Evolutionary conservation across 23 red algal species (phyloP).

Genomic region (Gracilaria domingensis): DNA sequence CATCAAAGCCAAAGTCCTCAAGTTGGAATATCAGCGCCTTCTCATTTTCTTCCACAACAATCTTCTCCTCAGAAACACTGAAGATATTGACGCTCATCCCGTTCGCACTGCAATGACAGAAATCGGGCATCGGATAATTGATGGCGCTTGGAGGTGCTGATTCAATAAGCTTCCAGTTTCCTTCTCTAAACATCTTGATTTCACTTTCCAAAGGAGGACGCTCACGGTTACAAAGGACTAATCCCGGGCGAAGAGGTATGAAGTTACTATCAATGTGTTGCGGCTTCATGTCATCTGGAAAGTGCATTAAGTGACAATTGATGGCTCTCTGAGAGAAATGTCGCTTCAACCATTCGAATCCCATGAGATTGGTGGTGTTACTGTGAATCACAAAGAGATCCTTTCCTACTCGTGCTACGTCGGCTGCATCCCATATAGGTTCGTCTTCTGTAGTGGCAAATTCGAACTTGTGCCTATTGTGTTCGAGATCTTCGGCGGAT

Average conservation of each 20-base stretch:
- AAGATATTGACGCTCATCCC: slow-evolving; percentile 38
- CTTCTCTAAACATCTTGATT: slow-evolving; percentile 40
- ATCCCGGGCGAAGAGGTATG: slow-evolving; percentile 36
- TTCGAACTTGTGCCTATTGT: slow-evolving; percentile 29
- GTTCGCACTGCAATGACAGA: slow-evolving; percentile 39
- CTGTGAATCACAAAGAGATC: slow-evolving; percentile 26
- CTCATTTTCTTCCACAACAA: slow-evolving; percentile 52
- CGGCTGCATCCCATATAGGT: slow-evolving; percentile 49
- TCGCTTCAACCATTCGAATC: slow-evolving; percentile 47
- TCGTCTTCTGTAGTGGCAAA: slow-evolving; percentile 38
- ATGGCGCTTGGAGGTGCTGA: slow-evolving; percentile 20
- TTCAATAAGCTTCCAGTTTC: slow-evolving; percentile 50
- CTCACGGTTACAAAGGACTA: slow-evolving; percentile 44
- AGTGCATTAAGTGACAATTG: slow-evolving; percentile 35
- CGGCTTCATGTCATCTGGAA: slow-evolving; percentile 47
- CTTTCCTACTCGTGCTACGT: slow-evolving; percentile 34
- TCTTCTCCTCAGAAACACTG: slow-evolving; percentile 25
- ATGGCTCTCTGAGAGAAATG: slow-evolving; percentile 24
- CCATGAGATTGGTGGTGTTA: slow-evolving; percentile 52
- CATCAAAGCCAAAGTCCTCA: slow-evolving; percentile 39
- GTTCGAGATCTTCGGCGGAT: slow-evolving; percentile 12
- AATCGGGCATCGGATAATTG: slow-evolving; percentile 49
- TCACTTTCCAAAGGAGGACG: slow-evolving; percentile 31
- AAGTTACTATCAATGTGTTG: slow-evolving; percentile 58
- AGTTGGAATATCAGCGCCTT: slow-evolving; percentile 31